These are phyloP conservation scores for Flaveria trinervia DNA, from an alignment of 129 eudicot genomes.

Conservation along the genomic window DNA sequence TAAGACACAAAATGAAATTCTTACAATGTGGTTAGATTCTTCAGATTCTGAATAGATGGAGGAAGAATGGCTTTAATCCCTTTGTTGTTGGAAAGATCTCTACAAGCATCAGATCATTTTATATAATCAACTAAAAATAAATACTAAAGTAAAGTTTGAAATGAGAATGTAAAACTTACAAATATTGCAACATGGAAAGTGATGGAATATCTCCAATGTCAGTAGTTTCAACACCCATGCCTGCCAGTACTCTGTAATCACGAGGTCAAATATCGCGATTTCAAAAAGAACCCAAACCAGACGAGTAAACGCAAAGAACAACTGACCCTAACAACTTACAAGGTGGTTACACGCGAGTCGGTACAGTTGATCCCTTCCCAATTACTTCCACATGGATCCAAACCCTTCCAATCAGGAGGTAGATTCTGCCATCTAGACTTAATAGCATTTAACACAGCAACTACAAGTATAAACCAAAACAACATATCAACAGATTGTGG, in stretches of 20 bases:
- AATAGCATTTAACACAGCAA: slow-evolving; percentile 55
- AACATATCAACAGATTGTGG: not conserved
- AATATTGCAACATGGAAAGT: slow-evolving; percentile 49
- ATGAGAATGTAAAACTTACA: slow-evolving; percentile 50
- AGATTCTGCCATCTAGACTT: slow-evolving; percentile 67
- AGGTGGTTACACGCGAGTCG: slow-evolving; percentile 54
- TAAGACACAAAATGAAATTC: slow-evolving; percentile 23
- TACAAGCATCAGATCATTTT: slow-evolving; percentile 29
- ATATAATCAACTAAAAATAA: not conserved
- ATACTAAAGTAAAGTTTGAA: not conserved
- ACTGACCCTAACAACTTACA: slow-evolving; percentile 46
- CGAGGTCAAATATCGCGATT: not conserved
- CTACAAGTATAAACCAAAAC: slow-evolving; percentile 34
- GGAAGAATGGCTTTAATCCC: slow-evolving; percentile 78
- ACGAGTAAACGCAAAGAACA: no score
- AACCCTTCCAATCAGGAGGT: slow-evolving; percentile 80
- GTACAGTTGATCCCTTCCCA: slow-evolving; percentile 87
- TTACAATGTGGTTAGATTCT: slow-evolving; percentile 61
- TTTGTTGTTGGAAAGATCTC: slow-evolving; percentile 93
- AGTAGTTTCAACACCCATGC: slow-evolving; percentile 51
- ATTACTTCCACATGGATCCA: slow-evolving; percentile 75
- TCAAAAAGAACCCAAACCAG: no score
- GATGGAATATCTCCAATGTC: slow-evolving; percentile 63
- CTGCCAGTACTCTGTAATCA: slow-evolving; percentile 55
- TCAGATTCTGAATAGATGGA: slow-evolving; percentile 55